Percentiles rank a stretch among this genome's conserved stretches.
Evolutionary conservation across 306 rosid species (phyloP).

Genomic region (Potentilla sterilis): DNA sequence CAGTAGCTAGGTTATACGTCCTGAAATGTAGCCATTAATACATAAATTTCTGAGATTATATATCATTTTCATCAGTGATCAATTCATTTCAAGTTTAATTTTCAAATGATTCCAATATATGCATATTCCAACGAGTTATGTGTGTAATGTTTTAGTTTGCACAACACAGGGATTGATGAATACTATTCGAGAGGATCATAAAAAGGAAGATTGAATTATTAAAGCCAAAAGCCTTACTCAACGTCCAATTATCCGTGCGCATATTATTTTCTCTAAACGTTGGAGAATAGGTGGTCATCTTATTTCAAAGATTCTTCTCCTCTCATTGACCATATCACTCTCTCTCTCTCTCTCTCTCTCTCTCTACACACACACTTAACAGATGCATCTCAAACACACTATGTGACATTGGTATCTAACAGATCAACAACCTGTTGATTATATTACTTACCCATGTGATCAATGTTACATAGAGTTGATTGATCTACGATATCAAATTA

Average conservation of each 20-base stretch:
- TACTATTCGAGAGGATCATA: constrained; percentile 29
- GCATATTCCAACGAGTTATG: neutral
- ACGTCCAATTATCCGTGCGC: constrained; percentile 36
- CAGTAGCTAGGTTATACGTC: neutral
- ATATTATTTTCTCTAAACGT: constrained; percentile 37
- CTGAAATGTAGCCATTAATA: neutral
- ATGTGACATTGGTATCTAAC: neutral
- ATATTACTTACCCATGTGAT: neutral
- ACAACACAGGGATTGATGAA: neutral
- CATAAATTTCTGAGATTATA: too few species aligned
- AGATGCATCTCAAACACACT: neutral
- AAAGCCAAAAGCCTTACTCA: constrained; percentile 36
- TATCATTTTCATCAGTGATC: neutral
- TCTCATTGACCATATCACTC: constrained; percentile 24
- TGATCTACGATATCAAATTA: neutral
- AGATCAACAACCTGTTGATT: neutral
- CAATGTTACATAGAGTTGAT: neutral
- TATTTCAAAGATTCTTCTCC: constrained; percentile 39
- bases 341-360: neutral
- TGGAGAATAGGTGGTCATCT: constrained; percentile 24
- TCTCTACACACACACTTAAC: neutral
- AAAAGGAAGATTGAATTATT: constrained; percentile 37
- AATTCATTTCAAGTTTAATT: neutral
- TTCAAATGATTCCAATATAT: neutral
- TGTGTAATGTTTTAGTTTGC: neutral